Conservation (phyloP, 352 stramenopile species). For the Phytophthora multivora region DNA sequence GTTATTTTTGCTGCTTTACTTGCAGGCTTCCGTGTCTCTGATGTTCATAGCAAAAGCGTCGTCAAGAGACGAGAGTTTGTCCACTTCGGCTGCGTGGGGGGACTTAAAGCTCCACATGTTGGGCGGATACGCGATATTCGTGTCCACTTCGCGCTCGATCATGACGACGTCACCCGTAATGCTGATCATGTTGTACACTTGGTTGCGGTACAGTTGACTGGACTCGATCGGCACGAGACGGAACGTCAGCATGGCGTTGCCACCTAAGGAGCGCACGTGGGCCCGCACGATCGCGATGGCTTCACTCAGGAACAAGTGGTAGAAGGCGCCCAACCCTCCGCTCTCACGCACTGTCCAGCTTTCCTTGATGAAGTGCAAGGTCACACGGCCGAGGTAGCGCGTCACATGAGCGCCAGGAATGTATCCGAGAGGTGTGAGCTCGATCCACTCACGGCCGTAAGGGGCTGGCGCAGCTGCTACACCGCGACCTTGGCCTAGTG, state of each 20-base stretch:
- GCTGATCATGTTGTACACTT: slow-evolving; percentile 93
- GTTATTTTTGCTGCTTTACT: neutral
- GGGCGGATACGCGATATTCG: slow-evolving; percentile 33
- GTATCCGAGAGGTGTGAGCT: slow-evolving; percentile 82
- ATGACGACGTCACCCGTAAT: slow-evolving; percentile 88
- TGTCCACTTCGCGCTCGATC: slow-evolving; percentile 64
- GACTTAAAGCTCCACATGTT: slow-evolving; percentile 42
- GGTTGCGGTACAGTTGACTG: slow-evolving; percentile 87
- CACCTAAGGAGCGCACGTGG: slow-evolving; percentile 80
- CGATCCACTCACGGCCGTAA: slow-evolving; percentile 81
- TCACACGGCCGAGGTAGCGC: slow-evolving; percentile 85
- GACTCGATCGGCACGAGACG: slow-evolving; percentile 88
- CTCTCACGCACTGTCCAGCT: slow-evolving; percentile 89
- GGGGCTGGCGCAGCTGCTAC: slow-evolving; percentile 12
- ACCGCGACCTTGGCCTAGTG: slow-evolving; percentile 9
- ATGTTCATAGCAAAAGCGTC: slow-evolving; percentile 18
- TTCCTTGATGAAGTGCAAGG: slow-evolving; percentile 91
- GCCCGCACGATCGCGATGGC: slow-evolving; percentile 87
- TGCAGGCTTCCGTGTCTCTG: slow-evolving; percentile 4
- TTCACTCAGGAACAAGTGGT: slow-evolving; percentile 89
- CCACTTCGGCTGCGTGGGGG: slow-evolving; percentile 10
- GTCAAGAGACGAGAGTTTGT: slow-evolving; percentile 22
- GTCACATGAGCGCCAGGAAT: slow-evolving; percentile 74
- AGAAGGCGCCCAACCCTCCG: slow-evolving; percentile 85
- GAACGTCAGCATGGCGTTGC: slow-evolving; percentile 89